These are phyloP conservation scores for Pittosporum tobira DNA, from an alignment of 129 eudicot genomes.

Conservation along the genomic window DNA sequence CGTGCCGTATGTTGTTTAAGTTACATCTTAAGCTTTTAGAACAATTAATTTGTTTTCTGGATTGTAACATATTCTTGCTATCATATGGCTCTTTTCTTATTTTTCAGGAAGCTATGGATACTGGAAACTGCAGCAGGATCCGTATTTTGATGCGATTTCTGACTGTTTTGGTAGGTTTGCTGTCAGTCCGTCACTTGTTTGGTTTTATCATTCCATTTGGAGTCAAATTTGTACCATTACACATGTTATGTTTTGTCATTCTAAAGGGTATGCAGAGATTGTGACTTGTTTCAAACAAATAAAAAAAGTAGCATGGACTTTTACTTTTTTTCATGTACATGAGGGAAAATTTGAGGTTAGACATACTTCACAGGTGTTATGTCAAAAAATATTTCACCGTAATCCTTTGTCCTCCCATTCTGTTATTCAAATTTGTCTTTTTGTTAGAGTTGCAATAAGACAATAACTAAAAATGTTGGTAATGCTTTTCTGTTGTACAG, in stretches of 20 bases:
- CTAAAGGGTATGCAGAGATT: too few relatives aligned
- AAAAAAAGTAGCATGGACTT: too few relatives aligned
- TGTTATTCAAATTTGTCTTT: too few relatives aligned
- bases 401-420: neutral
- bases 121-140: constrained; percentile 63
- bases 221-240: too few relatives aligned
- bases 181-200: neutral
- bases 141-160: constrained; percentile 77
- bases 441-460: neutral
- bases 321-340: too few relatives aligned
- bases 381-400: too few relatives aligned
- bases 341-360: neutral
- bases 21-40: neutral
- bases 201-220: too few relatives aligned
- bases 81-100: constrained; percentile 6
- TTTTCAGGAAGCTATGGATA: constrained; percentile 59
- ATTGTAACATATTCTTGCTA: neutral
- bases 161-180: constrained; percentile 69
- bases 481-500: constrained; percentile 27
- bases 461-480: neutral
- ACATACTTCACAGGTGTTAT: neutral
- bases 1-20: neutral
- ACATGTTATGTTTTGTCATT: too few relatives aligned
- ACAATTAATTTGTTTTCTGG: neutral
- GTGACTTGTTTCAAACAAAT: neutral